Base-by-base conservation (phyloP, 306 rosid genomes). In the Trifolium repens region DNA sequence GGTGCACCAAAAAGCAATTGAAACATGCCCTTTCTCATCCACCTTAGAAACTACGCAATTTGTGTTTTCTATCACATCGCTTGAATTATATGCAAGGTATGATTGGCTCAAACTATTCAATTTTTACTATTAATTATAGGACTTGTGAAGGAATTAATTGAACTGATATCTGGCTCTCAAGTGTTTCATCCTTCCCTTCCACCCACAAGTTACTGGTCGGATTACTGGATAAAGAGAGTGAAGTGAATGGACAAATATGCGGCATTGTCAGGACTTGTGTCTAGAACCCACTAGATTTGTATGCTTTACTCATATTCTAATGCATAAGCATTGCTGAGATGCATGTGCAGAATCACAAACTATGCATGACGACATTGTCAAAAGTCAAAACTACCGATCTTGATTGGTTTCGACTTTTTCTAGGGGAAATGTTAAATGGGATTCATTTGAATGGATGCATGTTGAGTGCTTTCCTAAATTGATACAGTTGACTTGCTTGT, bases 371-470 rank as follows among this genome's bases (percentile, higher is more conserved):
- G 14, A 35, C 69, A 57, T 8, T 50, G 19, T 54, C 78, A 55
- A 78, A 39, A 7, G 42, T 39, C 42, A 39, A 39, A 47, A 19
- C 27, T 42, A 77, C 61, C 82, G 43, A 72, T 84, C 40, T 60
- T 71, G 22, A 67, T 44, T 75, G 77, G 70, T 81, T 86, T 85
- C 67, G 40, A 57, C 71, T 67, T 76, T 57, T 89, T 35, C 22
- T 75, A 94, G 98, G 87, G 93, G 87, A 78, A 81, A 76, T 80
- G 82, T 83, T 70, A 89, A 84, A 72, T 91, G 96, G 96, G 88
- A 90, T 75, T 87, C 87, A 71, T 91, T 94, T 81, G 98, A 94
- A 77, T 94, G 98, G 97, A 77, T 94, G 86, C 98, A 94, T 84
- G 85, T 69, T 44, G 91, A 90, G 69, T 94, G 98, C 87, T 84